Evolutionary conservation across 257 asterid genomes (phyloP), one percentile per base, ranked within the genome.

Genomic region (Fraxinus quadrangulata): DNA sequence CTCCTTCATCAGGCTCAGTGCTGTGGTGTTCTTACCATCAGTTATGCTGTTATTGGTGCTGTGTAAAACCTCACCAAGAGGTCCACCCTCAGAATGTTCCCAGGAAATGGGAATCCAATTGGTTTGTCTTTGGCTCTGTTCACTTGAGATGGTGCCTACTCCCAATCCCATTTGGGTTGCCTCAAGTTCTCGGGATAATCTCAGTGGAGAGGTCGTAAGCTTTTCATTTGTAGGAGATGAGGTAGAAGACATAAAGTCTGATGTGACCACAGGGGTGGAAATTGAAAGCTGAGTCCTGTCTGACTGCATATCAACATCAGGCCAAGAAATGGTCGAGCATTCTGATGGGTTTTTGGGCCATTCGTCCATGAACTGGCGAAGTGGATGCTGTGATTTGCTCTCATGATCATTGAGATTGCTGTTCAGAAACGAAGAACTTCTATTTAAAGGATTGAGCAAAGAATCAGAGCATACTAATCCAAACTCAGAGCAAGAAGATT

Each of bases 11-110:
- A 91, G 86, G 74, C 88, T 88, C 37, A 92, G 92, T 1, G 86
- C 90, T 5, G 88, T 81, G 4, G 86, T 12, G 42, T 70, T 75
- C 75, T 79, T 86, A 78, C 88, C 73, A 4, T 85, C 89, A 0
- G 76, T 76, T 0, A 80, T 70, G 75, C 70, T 71, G 77, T 70
- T 40, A 40, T 10, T 40, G 47, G 47, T 84, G 74, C 82, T 84
- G 34, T 93, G 97, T 59, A 96, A 75, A 28, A 86, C 99, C 83
- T 96, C 99, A 0, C 97, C 99, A 0, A 96, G 97, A 16, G 99
- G 99, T 13, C 99, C 99, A 16, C 97, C 98, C 74, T 85, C 80
- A 0, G 97, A 88, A 0, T 92, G 83, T 63, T 87, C 94, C 98
- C 99, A 93, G 0, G 93, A 80, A 23, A 92, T 85, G 0, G 98